phyloP scores from a whole-genome alignment of 1,284 basidiomycete genomes.

The Fomes fomentarius region DNA sequence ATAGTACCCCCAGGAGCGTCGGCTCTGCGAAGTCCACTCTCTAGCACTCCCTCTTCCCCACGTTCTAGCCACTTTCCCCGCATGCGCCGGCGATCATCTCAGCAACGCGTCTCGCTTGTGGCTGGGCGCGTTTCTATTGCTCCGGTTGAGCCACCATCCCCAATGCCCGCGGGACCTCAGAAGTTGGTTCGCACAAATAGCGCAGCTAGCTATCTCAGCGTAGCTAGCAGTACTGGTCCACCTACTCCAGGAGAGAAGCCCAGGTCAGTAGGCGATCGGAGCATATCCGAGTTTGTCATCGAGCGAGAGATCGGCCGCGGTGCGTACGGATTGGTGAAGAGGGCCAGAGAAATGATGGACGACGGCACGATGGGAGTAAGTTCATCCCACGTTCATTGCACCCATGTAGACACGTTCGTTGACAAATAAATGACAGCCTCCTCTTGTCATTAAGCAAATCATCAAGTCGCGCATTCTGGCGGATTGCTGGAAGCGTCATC shows the following conservation, averaged over 20 bases:
- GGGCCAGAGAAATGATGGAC: slow-evolving; percentile 77
- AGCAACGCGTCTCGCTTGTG: slow-evolving; percentile 79
- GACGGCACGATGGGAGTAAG: slow-evolving; percentile 86
- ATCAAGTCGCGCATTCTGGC: slow-evolving; percentile 98
- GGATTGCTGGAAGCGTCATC: slow-evolving; percentile 99
- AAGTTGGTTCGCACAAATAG: slow-evolving; percentile 65
- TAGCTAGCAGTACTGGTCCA: slow-evolving; percentile 59
- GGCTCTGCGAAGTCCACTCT: slow-evolving; percentile 29
- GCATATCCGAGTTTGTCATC: slow-evolving; percentile 80
- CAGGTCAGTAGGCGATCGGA: slow-evolving; percentile 59
- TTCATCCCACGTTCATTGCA: slow-evolving; percentile 10
- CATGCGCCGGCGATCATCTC: slow-evolving; percentile 74
- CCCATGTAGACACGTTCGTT: slow-evolving; percentile 3
- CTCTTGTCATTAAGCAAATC: slow-evolving; percentile 94
- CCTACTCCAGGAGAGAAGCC: slow-evolving; percentile 60
- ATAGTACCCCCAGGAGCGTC: slow-evolving; percentile 3
- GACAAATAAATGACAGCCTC: slow-evolving; percentile 47
- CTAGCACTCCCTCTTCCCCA: slow-evolving; percentile 46
- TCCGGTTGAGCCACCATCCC: slow-evolving; percentile 67
- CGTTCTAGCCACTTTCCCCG: slow-evolving; percentile 44
- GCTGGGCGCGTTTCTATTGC: slow-evolving; percentile 78
- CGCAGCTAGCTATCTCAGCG: slow-evolving; percentile 62
- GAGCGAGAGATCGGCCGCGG: slow-evolving; percentile 90
- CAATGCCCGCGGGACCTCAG: slow-evolving; percentile 58
- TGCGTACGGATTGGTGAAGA: slow-evolving; percentile 96